phyloP scores from a whole-genome alignment of 208 protist genomes.

The Leishmania braziliensis region DNA sequence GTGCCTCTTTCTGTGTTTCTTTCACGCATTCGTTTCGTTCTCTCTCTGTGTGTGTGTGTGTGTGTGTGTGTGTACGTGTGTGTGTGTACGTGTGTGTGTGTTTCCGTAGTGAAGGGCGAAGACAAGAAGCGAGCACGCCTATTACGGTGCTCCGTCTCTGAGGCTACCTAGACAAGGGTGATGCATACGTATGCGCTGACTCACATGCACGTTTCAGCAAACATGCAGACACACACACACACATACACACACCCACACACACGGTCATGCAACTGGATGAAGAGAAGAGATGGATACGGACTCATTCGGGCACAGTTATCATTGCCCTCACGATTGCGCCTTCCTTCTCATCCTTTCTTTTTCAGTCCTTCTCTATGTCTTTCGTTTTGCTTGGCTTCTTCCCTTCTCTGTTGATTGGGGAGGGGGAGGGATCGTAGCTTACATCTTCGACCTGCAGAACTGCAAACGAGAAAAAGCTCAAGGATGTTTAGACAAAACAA shows the following conservation, averaged over 20 bases:
- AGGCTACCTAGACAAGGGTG: background rate
- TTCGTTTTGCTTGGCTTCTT: background rate
- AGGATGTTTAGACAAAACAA: no score
- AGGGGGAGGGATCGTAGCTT: background rate
- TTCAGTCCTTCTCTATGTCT: background rate
- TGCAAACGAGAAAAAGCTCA: background rate
- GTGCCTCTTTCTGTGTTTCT: background rate
- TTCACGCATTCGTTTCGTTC: background rate
- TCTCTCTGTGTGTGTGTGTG: background rate
- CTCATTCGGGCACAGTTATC: background rate
- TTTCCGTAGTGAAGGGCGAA: background rate
- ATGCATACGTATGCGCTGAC: background rate
- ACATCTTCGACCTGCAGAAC: background rate
- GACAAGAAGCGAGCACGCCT: background rate
- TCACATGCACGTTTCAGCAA: background rate
- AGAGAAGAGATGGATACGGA: background rate
- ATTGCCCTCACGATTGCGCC: background rate
- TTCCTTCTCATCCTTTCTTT: slow-evolving; percentile 1
- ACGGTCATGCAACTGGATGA: background rate
- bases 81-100: background rate
- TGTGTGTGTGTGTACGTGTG: background rate
- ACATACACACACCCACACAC: background rate
- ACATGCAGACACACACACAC: background rate
- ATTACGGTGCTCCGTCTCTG: background rate
- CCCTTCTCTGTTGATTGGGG: background rate